Percentiles rank a stretch among this genome's conserved stretches.
Evolutionary conservation across 306 rosid genomes (phyloP).

Genomic region (Coriaria nepalensis): DNA sequence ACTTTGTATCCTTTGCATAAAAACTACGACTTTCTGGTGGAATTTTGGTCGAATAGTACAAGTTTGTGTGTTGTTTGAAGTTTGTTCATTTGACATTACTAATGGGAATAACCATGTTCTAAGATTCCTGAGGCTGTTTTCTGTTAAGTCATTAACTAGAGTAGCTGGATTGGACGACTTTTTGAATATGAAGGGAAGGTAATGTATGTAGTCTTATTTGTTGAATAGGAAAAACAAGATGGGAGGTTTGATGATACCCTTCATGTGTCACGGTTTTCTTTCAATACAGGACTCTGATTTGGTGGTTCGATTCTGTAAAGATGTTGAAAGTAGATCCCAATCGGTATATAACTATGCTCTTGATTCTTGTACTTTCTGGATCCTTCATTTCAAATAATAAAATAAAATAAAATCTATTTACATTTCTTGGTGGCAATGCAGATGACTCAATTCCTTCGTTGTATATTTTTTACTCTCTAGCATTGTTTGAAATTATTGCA

Average conservation of each 20-base stretch:
- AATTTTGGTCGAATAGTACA: no score
- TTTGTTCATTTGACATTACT: no score
- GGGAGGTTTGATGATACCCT: neutral
- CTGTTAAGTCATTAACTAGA: conserved; percentile 47
- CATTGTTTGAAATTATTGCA: conserved; percentile 1
- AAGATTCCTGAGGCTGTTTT: conserved; percentile 5
- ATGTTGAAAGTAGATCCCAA: conserved; percentile 83
- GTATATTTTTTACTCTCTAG: no score
- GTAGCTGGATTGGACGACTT: conserved; percentile 55
- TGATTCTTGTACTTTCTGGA: conserved; percentile 11
- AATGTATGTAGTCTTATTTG: conserved; percentile 14
- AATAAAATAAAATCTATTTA: no score
- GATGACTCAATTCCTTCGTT: no score
- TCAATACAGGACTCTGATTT: conserved; percentile 58
- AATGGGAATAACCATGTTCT: neutral
- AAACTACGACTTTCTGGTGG: no score
- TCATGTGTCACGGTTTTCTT: conserved; percentile 10
- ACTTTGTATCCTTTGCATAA: conserved; percentile 61
- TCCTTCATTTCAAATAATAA: no score
- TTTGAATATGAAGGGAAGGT: conserved; percentile 69
- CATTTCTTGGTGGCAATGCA: no score
- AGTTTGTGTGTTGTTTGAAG: no score
- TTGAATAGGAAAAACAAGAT: neutral
- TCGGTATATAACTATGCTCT: conserved; percentile 38
- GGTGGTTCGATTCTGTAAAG: conserved; percentile 79